phyloP scores from a whole-genome alignment of 2,329 filamentous ascomycete genomes.

The Clonostachys solani region DNA sequence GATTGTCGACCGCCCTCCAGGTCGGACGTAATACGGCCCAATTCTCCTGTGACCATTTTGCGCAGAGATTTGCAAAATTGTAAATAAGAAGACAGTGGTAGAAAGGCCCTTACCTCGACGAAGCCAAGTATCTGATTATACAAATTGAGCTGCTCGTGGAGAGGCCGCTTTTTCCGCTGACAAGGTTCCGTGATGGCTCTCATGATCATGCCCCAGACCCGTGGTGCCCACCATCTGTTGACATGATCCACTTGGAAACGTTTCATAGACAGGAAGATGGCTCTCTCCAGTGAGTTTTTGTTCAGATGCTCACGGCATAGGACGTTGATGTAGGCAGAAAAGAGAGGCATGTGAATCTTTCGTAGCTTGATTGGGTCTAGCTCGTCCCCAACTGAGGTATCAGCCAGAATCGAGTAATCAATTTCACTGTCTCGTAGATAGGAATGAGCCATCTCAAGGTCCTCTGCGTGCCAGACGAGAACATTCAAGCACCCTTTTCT shows the following conservation, averaged over 20 bases:
- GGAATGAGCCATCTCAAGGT: constrained; percentile 36
- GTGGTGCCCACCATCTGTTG: constrained; percentile 14
- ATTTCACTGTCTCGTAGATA: constrained; percentile 42
- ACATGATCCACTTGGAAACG: not conserved
- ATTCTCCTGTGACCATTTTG: constrained; percentile 5
- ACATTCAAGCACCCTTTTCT: constrained; percentile 45
- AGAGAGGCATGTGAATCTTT: constrained; percentile 22
- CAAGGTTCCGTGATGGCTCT: constrained; percentile 8
- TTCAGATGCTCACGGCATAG: not conserved
- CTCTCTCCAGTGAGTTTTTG: constrained; percentile 14
- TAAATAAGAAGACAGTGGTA: constrained; percentile 10
- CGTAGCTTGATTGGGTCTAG: constrained; percentile 15
- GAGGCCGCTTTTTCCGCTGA: constrained; percentile 7
- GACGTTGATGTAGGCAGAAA: constrained; percentile 43
- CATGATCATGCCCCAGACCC: constrained; percentile 25
- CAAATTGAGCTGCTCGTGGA: constrained; percentile 18
- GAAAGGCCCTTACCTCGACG: constrained; percentile 15
- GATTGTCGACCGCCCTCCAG: constrained; percentile 1
- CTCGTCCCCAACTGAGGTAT: not conserved
- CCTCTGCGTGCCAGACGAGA: constrained; percentile 48
- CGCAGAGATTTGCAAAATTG: constrained; percentile 14
- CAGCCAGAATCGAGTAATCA: not conserved
- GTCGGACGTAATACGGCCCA: constrained; percentile 7
- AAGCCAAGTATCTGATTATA: constrained; percentile 16
- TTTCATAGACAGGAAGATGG: constrained; percentile 14